These are phyloP conservation scores for Bipolaris zeicola DNA, from an alignment of 2,329 filamentous ascomycete species.

Conservation along the genomic window DNA sequence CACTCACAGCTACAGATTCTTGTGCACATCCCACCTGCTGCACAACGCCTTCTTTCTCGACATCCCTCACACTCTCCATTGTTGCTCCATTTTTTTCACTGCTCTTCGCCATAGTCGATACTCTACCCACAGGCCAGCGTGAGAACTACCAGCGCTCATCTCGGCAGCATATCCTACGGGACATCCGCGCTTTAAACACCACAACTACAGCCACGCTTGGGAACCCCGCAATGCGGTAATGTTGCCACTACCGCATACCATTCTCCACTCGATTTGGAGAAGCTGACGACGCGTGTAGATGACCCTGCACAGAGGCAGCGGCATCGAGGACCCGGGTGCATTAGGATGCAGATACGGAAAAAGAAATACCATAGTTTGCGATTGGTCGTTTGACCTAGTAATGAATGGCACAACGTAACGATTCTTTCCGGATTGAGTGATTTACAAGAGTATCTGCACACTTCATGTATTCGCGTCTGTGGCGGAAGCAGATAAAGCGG, in stretches of 20 bases:
- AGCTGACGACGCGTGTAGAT: too few relatives aligned
- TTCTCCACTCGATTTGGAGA: too few relatives aligned
- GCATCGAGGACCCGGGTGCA: too few relatives aligned
- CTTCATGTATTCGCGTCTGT: background rate
- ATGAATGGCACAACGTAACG: background rate
- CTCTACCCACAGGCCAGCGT: background rate
- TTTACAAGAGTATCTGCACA: background rate
- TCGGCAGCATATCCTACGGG: background rate
- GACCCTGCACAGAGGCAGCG: too few relatives aligned
- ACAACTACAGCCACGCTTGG: background rate
- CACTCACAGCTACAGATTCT: conserved; percentile 12
- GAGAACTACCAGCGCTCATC: background rate
- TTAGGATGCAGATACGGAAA: too few relatives aligned
- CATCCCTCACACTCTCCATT: background rate
- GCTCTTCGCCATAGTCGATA: background rate
- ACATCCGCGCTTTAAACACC: background rate
- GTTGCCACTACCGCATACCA: background rate
- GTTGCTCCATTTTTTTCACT: background rate
- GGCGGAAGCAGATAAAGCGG: background rate
- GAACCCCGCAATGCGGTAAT: background rate
- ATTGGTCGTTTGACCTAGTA: background rate
- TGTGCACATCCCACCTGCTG: background rate
- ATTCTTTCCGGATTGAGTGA: too few relatives aligned
- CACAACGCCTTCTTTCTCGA: conserved; percentile 4
- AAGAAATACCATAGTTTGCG: too few relatives aligned